phyloP scores from a whole-genome alignment of 192 early-diverging fungal genomes.

The Umbelopsis ramanniana region DNA sequence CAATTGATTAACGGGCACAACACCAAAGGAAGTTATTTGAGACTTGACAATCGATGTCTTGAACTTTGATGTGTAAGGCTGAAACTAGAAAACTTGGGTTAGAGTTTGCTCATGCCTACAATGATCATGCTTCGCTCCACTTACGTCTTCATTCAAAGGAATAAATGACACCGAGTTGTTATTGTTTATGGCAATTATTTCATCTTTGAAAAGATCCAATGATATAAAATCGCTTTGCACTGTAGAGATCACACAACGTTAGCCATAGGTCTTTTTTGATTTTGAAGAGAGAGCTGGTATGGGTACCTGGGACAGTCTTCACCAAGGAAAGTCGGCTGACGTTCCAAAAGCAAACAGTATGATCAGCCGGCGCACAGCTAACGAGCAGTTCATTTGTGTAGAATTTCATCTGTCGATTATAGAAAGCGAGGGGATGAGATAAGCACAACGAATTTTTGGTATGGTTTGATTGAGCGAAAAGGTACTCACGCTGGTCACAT shows the following conservation, averaged over 20 bases:
- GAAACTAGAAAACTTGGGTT: constrained; percentile 39
- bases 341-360: constrained; percentile 63
- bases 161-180: constrained; percentile 64
- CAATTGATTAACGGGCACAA: constrained; percentile 60
- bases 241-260: neutral
- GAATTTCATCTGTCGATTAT: constrained; percentile 53
- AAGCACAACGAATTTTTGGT: neutral
- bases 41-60: constrained; percentile 59
- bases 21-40: constrained; percentile 53
- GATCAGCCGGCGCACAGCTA: constrained; percentile 58
- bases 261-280: too few relatives aligned
- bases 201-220: constrained; percentile 63
- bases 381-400: constrained; percentile 58
- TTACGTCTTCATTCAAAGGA: constrained; percentile 64
- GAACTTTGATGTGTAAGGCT: constrained; percentile 64
- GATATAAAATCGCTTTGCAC: constrained; percentile 51
- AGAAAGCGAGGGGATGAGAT: too few relatives aligned
- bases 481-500: constrained; percentile 53
- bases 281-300: neutral
- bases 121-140: neutral
- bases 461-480: neutral
- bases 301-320: constrained; percentile 56
- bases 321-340: constrained; percentile 48
- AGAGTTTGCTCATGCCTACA: neutral
- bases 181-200: constrained; percentile 59